phyloP scores from a whole-genome alignment of 192 early-diverging fungal genomes.

The Coemansia sp. region DNA sequence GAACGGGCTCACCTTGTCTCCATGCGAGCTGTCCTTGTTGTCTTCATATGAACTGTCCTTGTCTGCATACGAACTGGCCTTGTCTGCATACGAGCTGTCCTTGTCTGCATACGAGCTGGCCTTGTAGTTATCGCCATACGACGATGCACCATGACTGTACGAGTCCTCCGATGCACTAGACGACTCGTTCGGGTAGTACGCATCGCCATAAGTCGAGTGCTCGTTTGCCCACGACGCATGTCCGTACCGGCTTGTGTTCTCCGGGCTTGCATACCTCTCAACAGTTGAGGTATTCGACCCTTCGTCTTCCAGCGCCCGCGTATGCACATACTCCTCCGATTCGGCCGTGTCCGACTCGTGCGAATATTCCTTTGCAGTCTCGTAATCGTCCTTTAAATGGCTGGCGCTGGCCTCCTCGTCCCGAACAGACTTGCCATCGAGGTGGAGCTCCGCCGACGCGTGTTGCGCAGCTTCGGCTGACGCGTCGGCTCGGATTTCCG shows the following conservation, averaged over 20 bases:
- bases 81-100: conserved; percentile 7
- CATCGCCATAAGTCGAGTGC: conserved; percentile 8
- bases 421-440: conserved; percentile 23
- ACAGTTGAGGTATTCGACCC: conserved; percentile 1
- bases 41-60: conserved; percentile 6
- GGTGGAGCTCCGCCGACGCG: conserved; percentile 41
- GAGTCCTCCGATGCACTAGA: background rate
- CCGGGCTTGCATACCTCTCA: conserved; percentile 8
- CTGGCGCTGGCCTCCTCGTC: conserved; percentile 30
- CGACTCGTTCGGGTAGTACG: conserved; percentile 26
- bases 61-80: conserved; percentile 8
- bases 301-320: conserved; percentile 1
- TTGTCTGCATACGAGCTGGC: conserved; percentile 12
- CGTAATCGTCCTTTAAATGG: conserved; percentile 5
- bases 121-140: conserved; percentile 16
- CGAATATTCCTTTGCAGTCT: conserved; percentile 9
- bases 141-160: conserved; percentile 2
- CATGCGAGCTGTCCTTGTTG: background rate
- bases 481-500: conserved; percentile 41
- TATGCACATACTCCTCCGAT: conserved; percentile 9
- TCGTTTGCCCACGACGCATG: conserved; percentile 17
- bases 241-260: conserved; percentile 7
- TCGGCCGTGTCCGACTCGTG: conserved; percentile 12
- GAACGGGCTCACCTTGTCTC: conserved; percentile 4
- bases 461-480: conserved; percentile 41